Conservation (phyloP, 208 protist genomes). For the Acanthamoeba sp. region DNA sequence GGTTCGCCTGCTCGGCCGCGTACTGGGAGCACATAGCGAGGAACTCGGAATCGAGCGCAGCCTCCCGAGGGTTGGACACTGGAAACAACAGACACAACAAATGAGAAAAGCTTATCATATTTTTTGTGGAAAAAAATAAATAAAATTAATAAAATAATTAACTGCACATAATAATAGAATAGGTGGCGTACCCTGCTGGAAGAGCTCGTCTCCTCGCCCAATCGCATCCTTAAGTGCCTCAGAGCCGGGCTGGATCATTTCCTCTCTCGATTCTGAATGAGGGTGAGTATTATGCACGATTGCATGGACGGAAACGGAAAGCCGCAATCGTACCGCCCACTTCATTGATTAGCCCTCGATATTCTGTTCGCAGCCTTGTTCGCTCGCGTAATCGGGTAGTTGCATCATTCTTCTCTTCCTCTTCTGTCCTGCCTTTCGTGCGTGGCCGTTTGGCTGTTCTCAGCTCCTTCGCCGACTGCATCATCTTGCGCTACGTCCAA, state of each 20-base stretch:
- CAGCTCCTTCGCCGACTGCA: background rate
- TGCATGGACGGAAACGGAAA: background rate
- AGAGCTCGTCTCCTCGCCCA: background rate
- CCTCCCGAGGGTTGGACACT: constrained; percentile 56
- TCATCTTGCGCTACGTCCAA: background rate
- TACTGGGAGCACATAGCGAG: constrained; percentile 63
- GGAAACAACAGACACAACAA: background rate
- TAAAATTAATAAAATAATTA: background rate
- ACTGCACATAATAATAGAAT: background rate
- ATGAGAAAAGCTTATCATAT: background rate
- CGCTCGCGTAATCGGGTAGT: background rate
- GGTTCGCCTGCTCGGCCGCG: constrained; percentile 17
- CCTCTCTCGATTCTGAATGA: background rate
- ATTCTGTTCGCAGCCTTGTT: background rate
- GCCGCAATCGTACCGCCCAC: background rate
- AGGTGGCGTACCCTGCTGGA: background rate
- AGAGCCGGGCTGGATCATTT: constrained; percentile 34
- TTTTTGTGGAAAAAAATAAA: background rate
- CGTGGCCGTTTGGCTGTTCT: background rate
- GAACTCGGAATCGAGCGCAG: constrained; percentile 65
- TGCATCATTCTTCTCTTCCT: background rate
- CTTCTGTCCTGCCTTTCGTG: background rate
- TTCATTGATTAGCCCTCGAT: background rate
- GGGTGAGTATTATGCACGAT: background rate
- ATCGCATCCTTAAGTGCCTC: background rate